Evolutionary conservation across 139 green algal genomes (phyloP), one percentile per base, ranked within the genome.

Genomic region (Parachlorella kessleri): DNA sequence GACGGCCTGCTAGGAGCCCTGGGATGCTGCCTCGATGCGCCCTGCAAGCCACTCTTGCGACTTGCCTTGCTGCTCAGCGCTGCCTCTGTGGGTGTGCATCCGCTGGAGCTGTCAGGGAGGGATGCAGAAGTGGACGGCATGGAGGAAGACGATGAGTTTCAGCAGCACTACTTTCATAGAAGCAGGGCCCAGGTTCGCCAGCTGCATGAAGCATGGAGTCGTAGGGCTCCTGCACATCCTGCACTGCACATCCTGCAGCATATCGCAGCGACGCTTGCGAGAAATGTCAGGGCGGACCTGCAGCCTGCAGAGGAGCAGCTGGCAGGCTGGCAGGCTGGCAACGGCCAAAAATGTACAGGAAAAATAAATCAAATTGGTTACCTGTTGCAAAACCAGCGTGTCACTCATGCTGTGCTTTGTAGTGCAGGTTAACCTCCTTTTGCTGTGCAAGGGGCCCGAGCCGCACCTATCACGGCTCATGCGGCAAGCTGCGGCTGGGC

Each of bases 41-140:
- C 81, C 21, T n/a, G 66, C 36, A 53, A 37, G 40, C 55, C 73
- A 7, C 48, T 72, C 28, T 26, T 80, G 2, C 68, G 64, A 42
- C 53, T 86, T n/a, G 64, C 48, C 1, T 8, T 83, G 64, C 70
- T 86, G 42, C 70, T 83, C 23, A 86, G 81, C 28, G 81, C 76
- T 3, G 76, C 73, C n/a, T 39, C 73, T 67, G 3, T 48, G 42
- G 2, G 70, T 66, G 5, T 48, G 66, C 35, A 41, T 65, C 48
- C 67, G 48, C 14, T 68, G 23, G 24, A 33, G 0, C 24, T 42
- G 35, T 42, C 67, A 7, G 63, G 72, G 21, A 39, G 8, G 38
- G 39, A 10, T 40, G 30, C 24, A 39, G 74, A 59, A n/a, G 32
- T 39, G 48, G 48, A 18, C 6, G 74, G 72, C 8, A 21, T 64